Evolutionary conservation across 2,329 filamentous ascomycete species (phyloP), one percentile per base, ranked within the genome.

Genomic region (Chaetomium sp.): DNA sequence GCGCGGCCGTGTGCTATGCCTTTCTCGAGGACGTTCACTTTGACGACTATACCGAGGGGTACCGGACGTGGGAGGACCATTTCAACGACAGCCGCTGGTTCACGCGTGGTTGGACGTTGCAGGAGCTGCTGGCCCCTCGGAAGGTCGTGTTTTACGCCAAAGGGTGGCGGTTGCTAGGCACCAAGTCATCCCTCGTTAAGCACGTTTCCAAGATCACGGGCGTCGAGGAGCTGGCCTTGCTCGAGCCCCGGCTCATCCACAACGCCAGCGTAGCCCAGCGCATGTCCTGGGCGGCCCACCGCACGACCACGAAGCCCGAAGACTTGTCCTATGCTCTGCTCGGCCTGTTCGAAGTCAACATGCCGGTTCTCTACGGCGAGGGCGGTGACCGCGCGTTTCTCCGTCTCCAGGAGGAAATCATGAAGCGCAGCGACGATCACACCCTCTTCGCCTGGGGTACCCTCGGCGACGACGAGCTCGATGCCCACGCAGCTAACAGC

Each of bases 271-370:
- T 73, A 37, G 72, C 72, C 0, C 66, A 69, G 37, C 68, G 71
- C 12, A 74, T 74, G 72, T 71, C 67, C 4, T 76, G 69, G 72
- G 72, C 67, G 36, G 69, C 69, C 8, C 56, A 54, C 12, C 66
- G 67, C 14, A 53, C 63, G 4, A 74, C 73, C 0, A 67, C 63
- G 0, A 55, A 68, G 3, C 4, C 53, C 0, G 74, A 77, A 47
- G 76, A 77, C 41, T 67, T 67, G n/a, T 73, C 73, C 0, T 78
- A 77, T 42, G 75, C 68, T 8, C 62, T 78, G 0, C 57, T 78
- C 3, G 75, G 75, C 0, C 66, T 77, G 0, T 77, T 78, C 34
- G 65, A 66, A 1, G 66, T 78, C 32, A 69, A 72, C 40, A 75
- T 78, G 70, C 69, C 74, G 0, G 59, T 76, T 4, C 50, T 76